phyloP scores from a whole-genome alignment of 2,329 filamentous ascomycete genomes.

The Calonectria honghensis region DNA sequence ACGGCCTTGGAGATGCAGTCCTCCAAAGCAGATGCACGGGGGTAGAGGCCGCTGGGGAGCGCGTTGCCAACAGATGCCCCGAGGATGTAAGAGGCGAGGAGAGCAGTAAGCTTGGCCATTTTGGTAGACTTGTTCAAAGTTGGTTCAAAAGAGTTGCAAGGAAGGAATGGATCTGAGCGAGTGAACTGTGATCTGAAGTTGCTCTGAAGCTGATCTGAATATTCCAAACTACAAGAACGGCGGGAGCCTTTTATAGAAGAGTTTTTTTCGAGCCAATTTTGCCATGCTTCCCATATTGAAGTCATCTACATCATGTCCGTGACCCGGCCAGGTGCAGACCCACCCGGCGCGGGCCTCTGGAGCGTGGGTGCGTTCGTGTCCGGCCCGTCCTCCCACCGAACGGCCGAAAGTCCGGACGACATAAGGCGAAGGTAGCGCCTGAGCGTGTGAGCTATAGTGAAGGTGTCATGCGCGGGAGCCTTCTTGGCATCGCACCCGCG shows the following conservation, averaged over 20 bases:
- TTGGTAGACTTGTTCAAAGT: neutral
- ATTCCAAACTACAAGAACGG: neutral
- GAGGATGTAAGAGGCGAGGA: conserved; percentile 10
- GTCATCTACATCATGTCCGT: neutral
- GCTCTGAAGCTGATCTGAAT: conserved; percentile 1
- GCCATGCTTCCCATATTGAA: neutral
- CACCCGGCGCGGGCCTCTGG: conserved; percentile 1
- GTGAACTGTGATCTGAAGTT: neutral
- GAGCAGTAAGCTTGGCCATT: conserved; percentile 5
- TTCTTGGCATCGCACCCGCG: neutral
- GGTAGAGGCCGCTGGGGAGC: neutral
- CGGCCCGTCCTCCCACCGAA: neutral
- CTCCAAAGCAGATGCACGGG: neutral
- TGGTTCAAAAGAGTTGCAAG: neutral
- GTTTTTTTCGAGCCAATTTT: no score
- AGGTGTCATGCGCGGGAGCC: neutral
- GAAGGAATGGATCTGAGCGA: neutral
- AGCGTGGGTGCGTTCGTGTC: conserved; percentile 8
- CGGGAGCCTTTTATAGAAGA: conserved; percentile 7
- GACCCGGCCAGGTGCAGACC: neutral
- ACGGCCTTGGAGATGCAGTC: conserved; percentile 15
- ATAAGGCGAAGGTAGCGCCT: neutral
- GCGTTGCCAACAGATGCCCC: conserved; percentile 3
- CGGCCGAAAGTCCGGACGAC: conserved; percentile 13
- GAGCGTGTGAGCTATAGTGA: neutral